Base-by-base conservation (phyloP, 495 filamentous ascomycete species). In the Aspergillus incahuasiensis region DNA sequence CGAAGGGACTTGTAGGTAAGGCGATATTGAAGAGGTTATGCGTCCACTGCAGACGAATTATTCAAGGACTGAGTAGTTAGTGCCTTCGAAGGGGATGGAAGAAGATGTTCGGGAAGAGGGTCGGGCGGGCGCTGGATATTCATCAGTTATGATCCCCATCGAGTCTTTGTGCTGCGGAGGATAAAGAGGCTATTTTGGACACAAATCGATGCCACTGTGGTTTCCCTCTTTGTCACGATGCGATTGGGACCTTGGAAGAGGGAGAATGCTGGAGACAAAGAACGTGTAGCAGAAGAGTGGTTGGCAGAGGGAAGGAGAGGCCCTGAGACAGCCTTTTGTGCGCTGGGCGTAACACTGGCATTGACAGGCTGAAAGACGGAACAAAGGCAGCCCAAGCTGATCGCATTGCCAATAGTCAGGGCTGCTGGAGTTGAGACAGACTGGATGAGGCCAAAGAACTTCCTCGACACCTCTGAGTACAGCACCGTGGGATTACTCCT, bases 141-240 rank as follows among this genome's bases (percentile, higher is more conserved):
- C 4, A 16, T 21, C 11, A 40, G 16, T 52, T 52, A 52, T 52
- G 49, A 34, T 32, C 18, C 34, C n/a, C 25, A 43, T 42, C 38
- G 18, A n/a, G 15, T 35, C 49, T 52, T 52, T 52, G 49, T 52
- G 24, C 24, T 20, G 24, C 24, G 22, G 15, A 13, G 8, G 41
- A 41, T 20, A 51, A 51, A 42, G 34, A 30, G 30, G 32, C 49
- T 52, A 52, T 43, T 52, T 52, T 42, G 13, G 49, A 52, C 25
- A 11, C 16, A 18, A 15, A 35, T 38, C 3, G 30, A 38, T 30
- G 32, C 30, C 30, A 41, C 35, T 20, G 21, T 42, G 22, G 38
- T 39, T 4, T 28, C 39, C n/a, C 13, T 43, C 20, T 42, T 20
- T 42, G 22, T 34, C n/a, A 19, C 18, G 39, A 15, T 43, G 49